These are phyloP conservation scores for Zychaea mexicana DNA, from an alignment of 371 early-diverging fungal genomes.

Conservation along the genomic window DNA sequence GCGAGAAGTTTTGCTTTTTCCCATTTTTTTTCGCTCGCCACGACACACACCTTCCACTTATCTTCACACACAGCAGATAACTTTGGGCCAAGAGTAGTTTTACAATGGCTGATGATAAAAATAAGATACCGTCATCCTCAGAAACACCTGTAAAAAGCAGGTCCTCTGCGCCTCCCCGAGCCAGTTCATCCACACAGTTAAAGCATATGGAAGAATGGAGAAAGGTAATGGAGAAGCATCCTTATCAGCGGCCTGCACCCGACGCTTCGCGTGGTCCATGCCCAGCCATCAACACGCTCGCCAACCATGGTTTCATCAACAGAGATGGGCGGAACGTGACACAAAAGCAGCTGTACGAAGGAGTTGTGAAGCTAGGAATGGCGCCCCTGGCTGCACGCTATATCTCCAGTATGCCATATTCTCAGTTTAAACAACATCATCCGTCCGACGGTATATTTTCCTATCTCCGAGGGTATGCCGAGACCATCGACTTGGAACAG, in stretches of 20 bases:
- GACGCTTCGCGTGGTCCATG: constrained; percentile 35
- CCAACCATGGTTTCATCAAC: constrained; percentile 41
- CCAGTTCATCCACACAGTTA: not conserved
- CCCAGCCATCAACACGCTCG: constrained; percentile 40
- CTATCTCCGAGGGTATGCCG: constrained; percentile 10
- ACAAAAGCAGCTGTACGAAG: constrained; percentile 26
- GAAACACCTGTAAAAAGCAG: too few relatives aligned
- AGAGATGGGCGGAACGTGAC: constrained; percentile 35
- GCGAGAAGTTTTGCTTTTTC: too few relatives aligned
- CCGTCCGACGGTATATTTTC: constrained; percentile 10
- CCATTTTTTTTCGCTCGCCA: too few relatives aligned
- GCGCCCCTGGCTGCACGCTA: not conserved
- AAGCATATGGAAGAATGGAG: not conserved
- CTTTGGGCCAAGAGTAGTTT: too few relatives aligned
- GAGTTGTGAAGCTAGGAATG: constrained; percentile 1
- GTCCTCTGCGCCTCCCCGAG: not conserved
- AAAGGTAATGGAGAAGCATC: constrained; percentile 14
- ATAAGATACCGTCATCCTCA: too few relatives aligned
- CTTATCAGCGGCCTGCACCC: constrained; percentile 17
- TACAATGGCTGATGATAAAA: too few relatives aligned
- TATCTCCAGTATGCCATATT: not conserved
- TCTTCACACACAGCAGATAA: too few relatives aligned
- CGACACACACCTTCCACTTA: too few relatives aligned
- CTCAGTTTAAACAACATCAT: not conserved
- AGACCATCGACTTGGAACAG: constrained; percentile 24